Evolutionary conservation across 129 eudicot genomes (phyloP).

Genomic region (Chrysanthemum makinoi): DNA sequence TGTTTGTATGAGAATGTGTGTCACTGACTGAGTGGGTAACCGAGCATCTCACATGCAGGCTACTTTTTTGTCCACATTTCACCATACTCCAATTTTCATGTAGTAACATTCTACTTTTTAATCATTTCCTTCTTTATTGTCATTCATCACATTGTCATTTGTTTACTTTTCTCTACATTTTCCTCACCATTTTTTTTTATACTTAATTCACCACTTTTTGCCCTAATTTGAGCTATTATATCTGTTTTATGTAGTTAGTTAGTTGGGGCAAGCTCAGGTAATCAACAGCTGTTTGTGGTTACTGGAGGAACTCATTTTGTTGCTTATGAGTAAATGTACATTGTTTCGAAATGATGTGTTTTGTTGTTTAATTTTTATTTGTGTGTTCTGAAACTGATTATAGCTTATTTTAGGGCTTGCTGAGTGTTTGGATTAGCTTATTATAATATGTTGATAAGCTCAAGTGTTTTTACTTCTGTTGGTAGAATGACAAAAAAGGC

Average conservation of each 20-base stretch:
- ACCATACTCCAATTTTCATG: constrained; percentile 19
- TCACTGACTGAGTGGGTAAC: neutral
- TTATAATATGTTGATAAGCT: no score
- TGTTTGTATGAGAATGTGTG: no score
- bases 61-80: constrained; percentile 29
- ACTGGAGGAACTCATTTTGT: constrained; percentile 3
- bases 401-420: no score
- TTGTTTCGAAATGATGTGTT: neutral
- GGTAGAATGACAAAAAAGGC: no score
- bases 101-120: neutral
- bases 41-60: constrained; percentile 34
- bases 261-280: constrained; percentile 18
- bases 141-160: constrained; percentile 22
- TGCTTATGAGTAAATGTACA: constrained; percentile 4
- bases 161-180: neutral
- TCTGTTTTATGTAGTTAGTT: neutral
- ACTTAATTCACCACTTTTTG: neutral
- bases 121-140: neutral
- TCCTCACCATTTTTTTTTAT: neutral
- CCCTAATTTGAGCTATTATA: neutral
- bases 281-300: neutral
- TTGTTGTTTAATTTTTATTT: neutral
- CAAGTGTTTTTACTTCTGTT: no score
- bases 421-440: no score
- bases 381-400: neutral